phyloP scores from a whole-genome alignment of 2,329 filamentous ascomycete species.

The Diaporthe vaccinii region DNA sequence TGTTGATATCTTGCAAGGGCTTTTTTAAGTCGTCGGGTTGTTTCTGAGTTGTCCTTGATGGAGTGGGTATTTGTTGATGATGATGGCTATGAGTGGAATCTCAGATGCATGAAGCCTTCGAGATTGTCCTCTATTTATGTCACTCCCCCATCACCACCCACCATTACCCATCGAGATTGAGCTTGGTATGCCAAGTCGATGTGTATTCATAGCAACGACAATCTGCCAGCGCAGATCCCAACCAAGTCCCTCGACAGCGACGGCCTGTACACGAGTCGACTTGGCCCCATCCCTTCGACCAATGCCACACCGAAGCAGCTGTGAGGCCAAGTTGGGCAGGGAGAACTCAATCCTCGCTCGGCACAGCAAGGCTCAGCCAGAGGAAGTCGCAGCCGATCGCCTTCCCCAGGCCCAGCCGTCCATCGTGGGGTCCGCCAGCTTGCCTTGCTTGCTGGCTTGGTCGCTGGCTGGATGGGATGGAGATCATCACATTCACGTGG shows the following conservation, averaged over 20 bases:
- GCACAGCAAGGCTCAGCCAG: slow-evolving; percentile 25
- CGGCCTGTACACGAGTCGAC: slow-evolving; percentile 25
- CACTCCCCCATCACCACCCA: slow-evolving; percentile 2
- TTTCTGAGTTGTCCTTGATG: neutral
- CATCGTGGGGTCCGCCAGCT: neutral
- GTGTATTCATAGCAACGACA: slow-evolving; percentile 28
- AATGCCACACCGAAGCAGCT: slow-evolving; percentile 24
- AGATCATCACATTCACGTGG: slow-evolving; percentile 23
- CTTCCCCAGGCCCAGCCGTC: neutral
- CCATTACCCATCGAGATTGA: slow-evolving; percentile 8
- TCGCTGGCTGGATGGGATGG: neutral
- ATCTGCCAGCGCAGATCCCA: slow-evolving; percentile 23
- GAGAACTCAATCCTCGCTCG: slow-evolving; percentile 28
- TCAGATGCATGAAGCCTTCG: slow-evolving; percentile 3
- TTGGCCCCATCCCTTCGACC: slow-evolving; percentile 7
- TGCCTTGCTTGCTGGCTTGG: neutral
- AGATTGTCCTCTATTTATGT: slow-evolving; percentile 26
- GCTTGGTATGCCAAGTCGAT: slow-evolving; percentile 29
- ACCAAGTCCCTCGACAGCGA: neutral
- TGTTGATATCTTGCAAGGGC: neutral
- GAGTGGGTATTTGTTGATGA: neutral
- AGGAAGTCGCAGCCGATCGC: slow-evolving; percentile 3
- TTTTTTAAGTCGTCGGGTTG: neutral
- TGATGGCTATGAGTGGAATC: neutral
- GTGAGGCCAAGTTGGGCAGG: slow-evolving; percentile 29